Percentiles rank a stretch among this genome's conserved stretches.
Conservation (phyloP, 1,284 basidiomycete species). For the Heterobasidion parviporum region DNA sequence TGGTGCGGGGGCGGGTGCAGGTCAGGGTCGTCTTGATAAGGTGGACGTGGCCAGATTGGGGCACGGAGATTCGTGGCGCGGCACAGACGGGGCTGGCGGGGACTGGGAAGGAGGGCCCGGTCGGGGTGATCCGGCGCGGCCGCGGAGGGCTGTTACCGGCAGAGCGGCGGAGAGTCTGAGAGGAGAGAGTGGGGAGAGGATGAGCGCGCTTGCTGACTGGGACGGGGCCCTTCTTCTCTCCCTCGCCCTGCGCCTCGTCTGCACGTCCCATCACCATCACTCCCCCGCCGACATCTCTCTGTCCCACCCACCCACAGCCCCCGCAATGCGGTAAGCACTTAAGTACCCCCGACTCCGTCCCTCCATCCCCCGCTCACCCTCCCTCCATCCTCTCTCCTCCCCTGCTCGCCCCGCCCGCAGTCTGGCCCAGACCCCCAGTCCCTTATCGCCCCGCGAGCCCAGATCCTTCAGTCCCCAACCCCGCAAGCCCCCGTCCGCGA, state of each 20-base stretch:
- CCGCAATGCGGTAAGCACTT: constrained; percentile 12
- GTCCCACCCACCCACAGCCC: constrained; percentile 10
- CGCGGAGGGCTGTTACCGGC: not conserved
- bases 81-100: not conserved
- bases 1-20: not conserved
- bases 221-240: not conserved
- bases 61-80: not conserved
- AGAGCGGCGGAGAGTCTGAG: not conserved
- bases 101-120: not conserved
- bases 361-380: constrained; percentile 3
- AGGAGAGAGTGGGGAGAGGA: not conserved
- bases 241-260: constrained; percentile 8
- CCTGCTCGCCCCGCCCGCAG: not conserved
- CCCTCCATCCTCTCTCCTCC: not conserved
- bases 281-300: constrained; percentile 6
- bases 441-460: not conserved
- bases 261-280: constrained; percentile 9
- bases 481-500: too few species aligned
- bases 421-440: not conserved
- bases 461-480: too few species aligned
- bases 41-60: not conserved
- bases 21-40: constrained; percentile 4
- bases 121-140: not conserved
- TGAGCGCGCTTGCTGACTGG: not conserved
- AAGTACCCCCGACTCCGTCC: constrained; percentile 6